These are phyloP conservation scores for Flammula alnicola DNA, from an alignment of 1,284 basidiomycete genomes.

Conservation along the genomic window DNA sequence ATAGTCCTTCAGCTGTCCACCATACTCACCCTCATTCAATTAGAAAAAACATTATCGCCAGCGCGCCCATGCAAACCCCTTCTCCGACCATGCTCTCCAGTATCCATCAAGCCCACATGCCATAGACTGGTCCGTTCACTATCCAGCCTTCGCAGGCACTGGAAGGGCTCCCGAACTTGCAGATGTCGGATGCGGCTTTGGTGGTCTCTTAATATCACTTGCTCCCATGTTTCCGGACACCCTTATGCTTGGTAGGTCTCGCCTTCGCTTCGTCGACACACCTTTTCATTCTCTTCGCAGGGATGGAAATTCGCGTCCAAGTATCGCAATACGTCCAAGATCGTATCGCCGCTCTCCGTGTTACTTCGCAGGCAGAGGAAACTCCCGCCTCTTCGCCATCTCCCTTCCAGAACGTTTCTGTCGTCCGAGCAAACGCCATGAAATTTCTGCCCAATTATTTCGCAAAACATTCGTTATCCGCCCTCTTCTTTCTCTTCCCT, in stretches of 20 bases:
- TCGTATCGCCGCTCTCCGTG: slow-evolving; percentile 88
- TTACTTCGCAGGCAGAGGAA: slow-evolving; percentile 41
- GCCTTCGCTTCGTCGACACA: neutral
- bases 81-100: slow-evolving; percentile 92
- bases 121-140: slow-evolving; percentile 89
- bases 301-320: slow-evolving; percentile 96
- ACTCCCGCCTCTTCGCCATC: slow-evolving; percentile 25
- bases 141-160: slow-evolving; percentile 68
- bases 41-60: slow-evolving; percentile 98
- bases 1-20: too few relatives aligned
- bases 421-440: slow-evolving; percentile 97
- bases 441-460: slow-evolving; percentile 99
- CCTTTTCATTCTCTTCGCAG: slow-evolving; percentile 43
- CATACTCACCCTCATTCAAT: too few relatives aligned
- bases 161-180: slow-evolving; percentile 88
- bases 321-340: slow-evolving; percentile 97
- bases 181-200: slow-evolving; percentile 98
- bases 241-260: slow-evolving; percentile 88
- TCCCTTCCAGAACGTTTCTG: slow-evolving; percentile 91
- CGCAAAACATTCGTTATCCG: slow-evolving; percentile 84
- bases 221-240: slow-evolving; percentile 92
- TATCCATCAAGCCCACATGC: slow-evolving; percentile 84
- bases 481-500: slow-evolving; percentile 98
- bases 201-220: slow-evolving; percentile 89
- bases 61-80: slow-evolving; percentile 97